phyloP scores from a whole-genome alignment of 1,139 yeast species.

The Pneumocystis jirovecii region DNA sequence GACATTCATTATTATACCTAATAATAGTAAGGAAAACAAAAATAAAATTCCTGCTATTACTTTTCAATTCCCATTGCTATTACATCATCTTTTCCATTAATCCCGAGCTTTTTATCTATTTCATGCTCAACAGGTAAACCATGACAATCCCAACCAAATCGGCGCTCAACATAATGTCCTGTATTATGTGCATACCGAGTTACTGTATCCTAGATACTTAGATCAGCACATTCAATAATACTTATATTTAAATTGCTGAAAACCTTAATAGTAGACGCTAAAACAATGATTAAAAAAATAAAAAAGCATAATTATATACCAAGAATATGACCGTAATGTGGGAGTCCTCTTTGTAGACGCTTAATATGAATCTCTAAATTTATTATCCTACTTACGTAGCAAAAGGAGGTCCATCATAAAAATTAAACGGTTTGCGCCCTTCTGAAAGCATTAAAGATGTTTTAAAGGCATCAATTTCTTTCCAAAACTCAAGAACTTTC shows the following conservation, averaged over 20 bases:
- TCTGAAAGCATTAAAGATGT: slow-evolving; percentile 69
- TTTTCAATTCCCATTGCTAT: slow-evolving; percentile 52
- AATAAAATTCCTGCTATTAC: background rate
- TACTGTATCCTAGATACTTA: slow-evolving; percentile 47
- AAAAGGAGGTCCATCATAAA: slow-evolving; percentile 98
- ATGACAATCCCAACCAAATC: slow-evolving; percentile 99
- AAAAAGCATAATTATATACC: slow-evolving; percentile 70
- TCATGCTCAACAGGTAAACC: slow-evolving; percentile 98
- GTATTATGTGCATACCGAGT: slow-evolving; percentile 98
- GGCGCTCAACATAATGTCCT: slow-evolving; percentile 87
- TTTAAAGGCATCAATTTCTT: slow-evolving; percentile 82
- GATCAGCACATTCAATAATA: background rate
- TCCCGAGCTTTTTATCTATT: slow-evolving; percentile 91
- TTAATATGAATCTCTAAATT: background rate
- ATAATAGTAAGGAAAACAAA: background rate
- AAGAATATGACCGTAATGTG: slow-evolving; percentile 94
- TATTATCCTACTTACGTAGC: slow-evolving; percentile 59
- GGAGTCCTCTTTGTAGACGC: slow-evolving; percentile 34
- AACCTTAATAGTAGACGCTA: background rate
- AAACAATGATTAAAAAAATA: background rate
- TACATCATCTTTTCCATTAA: slow-evolving; percentile 86
- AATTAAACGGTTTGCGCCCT: slow-evolving; percentile 76
- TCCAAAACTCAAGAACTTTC: slow-evolving; percentile 64
- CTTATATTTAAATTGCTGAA: background rate
- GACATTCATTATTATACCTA: slow-evolving; percentile 84